Percentiles rank a stretch among this genome's conserved stretches.
Conservation (phyloP, 2,329 filamentous ascomycete species). For the Thermothelomyces thermophilus region DNA sequence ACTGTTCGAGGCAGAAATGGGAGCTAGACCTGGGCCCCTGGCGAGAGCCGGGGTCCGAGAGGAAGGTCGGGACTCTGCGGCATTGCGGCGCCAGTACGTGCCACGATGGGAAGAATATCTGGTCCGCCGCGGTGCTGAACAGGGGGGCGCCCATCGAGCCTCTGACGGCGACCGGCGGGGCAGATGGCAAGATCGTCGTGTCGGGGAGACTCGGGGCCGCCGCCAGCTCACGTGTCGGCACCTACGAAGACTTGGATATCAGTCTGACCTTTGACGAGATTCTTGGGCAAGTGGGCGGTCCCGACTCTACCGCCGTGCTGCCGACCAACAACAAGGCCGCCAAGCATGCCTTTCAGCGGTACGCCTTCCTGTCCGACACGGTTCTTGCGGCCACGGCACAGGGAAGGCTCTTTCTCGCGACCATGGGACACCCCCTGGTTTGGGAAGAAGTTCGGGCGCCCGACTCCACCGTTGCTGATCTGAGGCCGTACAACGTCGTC, state of each 20-base stretch:
- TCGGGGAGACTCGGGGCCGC: slow-evolving; percentile 14
- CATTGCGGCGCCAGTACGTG: slow-evolving; percentile 52
- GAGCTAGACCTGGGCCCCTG: slow-evolving; percentile 36
- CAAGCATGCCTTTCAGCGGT: slow-evolving; percentile 50
- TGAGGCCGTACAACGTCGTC: slow-evolving; percentile 44
- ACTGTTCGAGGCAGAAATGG: slow-evolving; percentile 73
- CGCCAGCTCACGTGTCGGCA: background rate
- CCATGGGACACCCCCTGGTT: slow-evolving; percentile 27
- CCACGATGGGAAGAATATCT: slow-evolving; percentile 86
- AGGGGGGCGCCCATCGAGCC: slow-evolving; percentile 30
- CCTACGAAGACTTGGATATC: slow-evolving; percentile 17
- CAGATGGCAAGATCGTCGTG: slow-evolving; percentile 64
- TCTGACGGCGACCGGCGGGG: slow-evolving; percentile 68
- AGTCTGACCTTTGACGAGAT: slow-evolving; percentile 29
- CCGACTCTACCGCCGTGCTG: slow-evolving; percentile 10
- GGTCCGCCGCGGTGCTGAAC: slow-evolving; percentile 55
- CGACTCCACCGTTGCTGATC: slow-evolving; percentile 30
- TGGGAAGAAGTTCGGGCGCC: slow-evolving; percentile 41
- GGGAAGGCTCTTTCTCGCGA: slow-evolving; percentile 50
- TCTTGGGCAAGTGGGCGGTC: slow-evolving; percentile 17
- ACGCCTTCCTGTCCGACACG: slow-evolving; percentile 52
- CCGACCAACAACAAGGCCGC: slow-evolving; percentile 30
- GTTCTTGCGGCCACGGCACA: slow-evolving; percentile 54
- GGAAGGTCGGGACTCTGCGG: slow-evolving; percentile 33
- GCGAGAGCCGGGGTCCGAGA: slow-evolving; percentile 5